Base-by-base conservation (phyloP, 1,284 basidiomycete species). In the Golubevia sp. region DNA sequence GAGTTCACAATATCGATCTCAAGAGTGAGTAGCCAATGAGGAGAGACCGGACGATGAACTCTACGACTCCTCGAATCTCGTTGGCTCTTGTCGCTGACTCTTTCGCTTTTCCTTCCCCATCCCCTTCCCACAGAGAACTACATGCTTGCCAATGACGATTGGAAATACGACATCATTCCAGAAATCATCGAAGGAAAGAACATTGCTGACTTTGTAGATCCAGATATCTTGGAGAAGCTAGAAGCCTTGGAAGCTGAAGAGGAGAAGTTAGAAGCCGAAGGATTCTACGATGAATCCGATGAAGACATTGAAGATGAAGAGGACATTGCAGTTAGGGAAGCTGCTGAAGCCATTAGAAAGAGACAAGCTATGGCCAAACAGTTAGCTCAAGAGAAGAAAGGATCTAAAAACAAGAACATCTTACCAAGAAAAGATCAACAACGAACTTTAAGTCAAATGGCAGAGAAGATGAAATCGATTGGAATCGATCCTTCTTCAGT, bases 181-280 rank as follows among this genome's bases (percentile, higher is more conserved):
- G 80, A 83, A 67, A 74, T 83, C 55, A 72, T 71, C 56, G 73
- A 81, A 51, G 80, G 80, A 61, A 83, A 83, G 77, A 83, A 83
- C 71, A 66, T 83, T 25, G 78, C 80, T 57, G 80, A 83, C 74
- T 83, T 83, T 67, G 75, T 83, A 56, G 80, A 83, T 56, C 80
- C 80, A 2, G 80, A 83, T 51, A 83, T 83, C 51, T 64, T 82
- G 52, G 73, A 76, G 58, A 70, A 72, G 58, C 71, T 83, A 49
- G 80, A 83, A 54, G 77, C 74, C 3, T 67, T 83, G 2, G 80
- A 83, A 68, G 67, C 71, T 49, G 80, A 83, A 60, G 80, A 83
- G 68, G 77, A 80, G 68, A 78, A 74, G 68, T 69, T 83, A 21
- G 78, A 83, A 58, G 73, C 73, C 15, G 79, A 83, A 4, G 79